These are phyloP conservation scores for Aureobasidium melanogenum DNA, from an alignment of 2,329 filamentous ascomycete genomes.

Conservation along the genomic window DNA sequence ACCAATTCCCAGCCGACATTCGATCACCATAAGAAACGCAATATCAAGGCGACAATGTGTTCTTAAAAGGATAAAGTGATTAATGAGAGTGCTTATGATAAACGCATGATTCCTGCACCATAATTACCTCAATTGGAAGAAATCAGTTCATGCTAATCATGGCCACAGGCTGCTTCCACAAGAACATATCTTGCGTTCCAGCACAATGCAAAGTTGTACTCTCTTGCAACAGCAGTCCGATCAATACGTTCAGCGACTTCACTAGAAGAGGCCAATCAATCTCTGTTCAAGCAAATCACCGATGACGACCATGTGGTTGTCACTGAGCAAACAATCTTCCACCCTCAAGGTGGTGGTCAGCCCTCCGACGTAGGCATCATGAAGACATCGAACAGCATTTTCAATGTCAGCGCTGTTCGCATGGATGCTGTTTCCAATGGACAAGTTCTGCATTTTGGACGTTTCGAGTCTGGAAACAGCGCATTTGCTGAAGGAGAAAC, in stretches of 20 bases:
- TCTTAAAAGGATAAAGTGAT: too few species aligned
- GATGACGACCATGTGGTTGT: conserved; percentile 12
- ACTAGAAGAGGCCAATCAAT: conserved; percentile 7
- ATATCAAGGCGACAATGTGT: too few species aligned
- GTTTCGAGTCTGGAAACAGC: conserved; percentile 8
- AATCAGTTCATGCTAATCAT: background rate
- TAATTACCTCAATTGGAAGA: background rate
- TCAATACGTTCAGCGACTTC: conserved; percentile 1
- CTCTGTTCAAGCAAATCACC: conserved; percentile 12
- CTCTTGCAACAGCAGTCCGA: background rate
- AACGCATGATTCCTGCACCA: background rate
- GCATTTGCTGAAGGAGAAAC: conserved; percentile 9
- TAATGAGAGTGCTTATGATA: background rate
- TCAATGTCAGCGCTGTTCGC: conserved; percentile 15
- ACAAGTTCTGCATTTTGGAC: conserved; percentile 16
- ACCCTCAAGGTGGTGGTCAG: conserved; percentile 18
- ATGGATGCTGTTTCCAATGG: conserved; percentile 8
- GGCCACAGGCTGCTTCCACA: background rate
- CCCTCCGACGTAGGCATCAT: conserved; percentile 16
- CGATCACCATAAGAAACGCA: background rate
- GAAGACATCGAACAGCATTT: conserved; percentile 5
- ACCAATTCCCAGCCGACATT: background rate
- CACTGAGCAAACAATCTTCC: conserved; percentile 16
- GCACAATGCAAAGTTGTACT: conserved; percentile 6
- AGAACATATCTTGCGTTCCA: conserved; percentile 7